These are phyloP conservation scores for Fraxinus sp. DNA, from an alignment of 305 asterid species.

Conservation along the genomic window DNA sequence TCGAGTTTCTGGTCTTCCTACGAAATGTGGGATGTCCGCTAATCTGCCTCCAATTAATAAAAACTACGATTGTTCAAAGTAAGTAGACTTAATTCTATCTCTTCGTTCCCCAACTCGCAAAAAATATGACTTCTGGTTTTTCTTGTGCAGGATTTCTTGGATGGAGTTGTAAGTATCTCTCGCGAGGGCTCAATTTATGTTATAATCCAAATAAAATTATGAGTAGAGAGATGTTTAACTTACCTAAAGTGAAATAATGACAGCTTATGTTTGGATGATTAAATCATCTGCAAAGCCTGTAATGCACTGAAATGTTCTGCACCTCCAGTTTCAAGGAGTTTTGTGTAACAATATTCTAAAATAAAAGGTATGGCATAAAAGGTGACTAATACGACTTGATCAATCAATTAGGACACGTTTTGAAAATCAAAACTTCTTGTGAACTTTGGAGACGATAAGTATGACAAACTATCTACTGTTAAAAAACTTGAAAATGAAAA, in stretches of 20 bases:
- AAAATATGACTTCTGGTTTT: background rate
- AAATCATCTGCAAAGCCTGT: slow-evolving; percentile 3
- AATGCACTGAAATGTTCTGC: background rate
- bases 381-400: background rate
- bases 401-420: background rate
- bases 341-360: background rate
- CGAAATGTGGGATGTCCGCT: slow-evolving; percentile 20
- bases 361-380: background rate
- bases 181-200: background rate
- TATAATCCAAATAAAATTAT: background rate
- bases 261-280: background rate
- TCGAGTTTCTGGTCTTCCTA: slow-evolving; percentile 24
- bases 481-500: background rate
- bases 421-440: background rate
- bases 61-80: slow-evolving; percentile 25
- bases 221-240: background rate
- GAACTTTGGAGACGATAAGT: background rate
- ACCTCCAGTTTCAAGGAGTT: background rate
- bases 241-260: background rate
- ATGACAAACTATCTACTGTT: background rate
- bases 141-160: slow-evolving; percentile 6
- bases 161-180: background rate
- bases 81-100: background rate
- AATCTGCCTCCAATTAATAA: slow-evolving; percentile 22
- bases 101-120: background rate